Conservation (phyloP, 345 rosid genomes). For the Gossypium anomalum region DNA sequence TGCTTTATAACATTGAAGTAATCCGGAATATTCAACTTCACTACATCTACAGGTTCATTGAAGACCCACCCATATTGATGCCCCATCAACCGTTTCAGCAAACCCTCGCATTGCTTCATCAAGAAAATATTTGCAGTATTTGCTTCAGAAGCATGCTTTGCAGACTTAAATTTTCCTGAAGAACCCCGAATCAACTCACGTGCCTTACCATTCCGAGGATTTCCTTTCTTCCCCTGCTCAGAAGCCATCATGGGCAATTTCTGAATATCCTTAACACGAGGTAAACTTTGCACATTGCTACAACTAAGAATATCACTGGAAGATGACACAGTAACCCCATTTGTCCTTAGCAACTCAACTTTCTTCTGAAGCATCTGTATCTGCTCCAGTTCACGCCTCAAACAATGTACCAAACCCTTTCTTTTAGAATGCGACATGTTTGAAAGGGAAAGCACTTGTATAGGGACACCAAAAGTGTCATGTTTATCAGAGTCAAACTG, state of each 20-base stretch:
- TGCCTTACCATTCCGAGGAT: slow-evolving; percentile 32
- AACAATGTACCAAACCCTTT: slow-evolving; percentile 52
- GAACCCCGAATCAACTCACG: slow-evolving; percentile 46
- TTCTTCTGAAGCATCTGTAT: slow-evolving; percentile 57
- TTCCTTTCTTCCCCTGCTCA: slow-evolving; percentile 50
- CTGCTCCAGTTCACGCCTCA: slow-evolving; percentile 67
- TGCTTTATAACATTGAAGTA: slow-evolving; percentile 68
- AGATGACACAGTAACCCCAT: slow-evolving; percentile 47
- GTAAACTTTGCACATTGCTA: slow-evolving; percentile 41
- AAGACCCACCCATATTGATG: slow-evolving; percentile 84
- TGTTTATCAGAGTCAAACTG: slow-evolving; percentile 41
- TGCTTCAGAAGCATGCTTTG: slow-evolving; percentile 34
- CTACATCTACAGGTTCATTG: slow-evolving; percentile 82
- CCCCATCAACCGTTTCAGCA: slow-evolving; percentile 62
- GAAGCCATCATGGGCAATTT: slow-evolving; percentile 39
- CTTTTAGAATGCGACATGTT: slow-evolving; percentile 58
- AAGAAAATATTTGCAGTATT: slow-evolving; percentile 43
- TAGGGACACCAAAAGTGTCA: slow-evolving; percentile 52
- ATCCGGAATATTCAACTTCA: slow-evolving; percentile 75
- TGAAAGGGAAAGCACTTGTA: slow-evolving; percentile 56
- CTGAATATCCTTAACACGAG: slow-evolving; percentile 29
- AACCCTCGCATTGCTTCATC: slow-evolving; percentile 76
- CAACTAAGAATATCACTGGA: slow-evolving; percentile 65
- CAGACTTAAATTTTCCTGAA: slow-evolving; percentile 52
- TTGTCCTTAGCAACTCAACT: slow-evolving; percentile 47